Evolutionary conservation across 345 rosid species (phyloP).

Genomic region (Rhodomyrtus tomentosa): DNA sequence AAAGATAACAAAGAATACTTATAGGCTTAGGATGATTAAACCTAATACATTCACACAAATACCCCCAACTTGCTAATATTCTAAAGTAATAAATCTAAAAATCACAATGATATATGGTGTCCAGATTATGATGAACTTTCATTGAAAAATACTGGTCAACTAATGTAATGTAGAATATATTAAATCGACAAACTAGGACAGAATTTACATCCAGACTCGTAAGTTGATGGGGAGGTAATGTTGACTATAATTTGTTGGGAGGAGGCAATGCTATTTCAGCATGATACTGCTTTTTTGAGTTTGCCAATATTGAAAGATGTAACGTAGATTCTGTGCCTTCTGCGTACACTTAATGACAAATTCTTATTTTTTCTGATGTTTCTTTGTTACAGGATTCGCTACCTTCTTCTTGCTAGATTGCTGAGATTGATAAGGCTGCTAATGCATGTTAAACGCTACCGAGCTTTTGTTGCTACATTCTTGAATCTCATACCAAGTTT

Average conservation of each 20-base stretch:
- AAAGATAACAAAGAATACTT: too few relatives aligned
- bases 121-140: not conserved
- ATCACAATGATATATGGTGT: not conserved
- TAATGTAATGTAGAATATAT: not conserved
- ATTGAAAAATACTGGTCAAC: not conserved
- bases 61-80: too few relatives aligned
- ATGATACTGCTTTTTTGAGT: not conserved
- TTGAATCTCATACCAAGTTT: slow-evolving; percentile 85
- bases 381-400: slow-evolving; percentile 66
- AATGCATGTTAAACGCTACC: slow-evolving; percentile 60
- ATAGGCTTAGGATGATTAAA: too few relatives aligned
- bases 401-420: slow-evolving; percentile 94
- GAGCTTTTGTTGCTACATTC: slow-evolving; percentile 90
- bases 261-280: not conserved
- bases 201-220: not conserved
- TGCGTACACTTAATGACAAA: not conserved
- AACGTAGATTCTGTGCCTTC: not conserved
- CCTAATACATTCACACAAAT: too few relatives aligned
- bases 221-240: not conserved
- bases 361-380: not conserved
- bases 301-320: not conserved
- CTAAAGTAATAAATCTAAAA: too few relatives aligned
- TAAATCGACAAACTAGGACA: not conserved
- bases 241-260: not conserved
- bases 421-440: slow-evolving; percentile 78